Evolutionary conservation across 768 basidiomycete species (phyloP), one percentile per base, ranked within the genome.

Genomic region (Pulveroboletus sp.): DNA sequence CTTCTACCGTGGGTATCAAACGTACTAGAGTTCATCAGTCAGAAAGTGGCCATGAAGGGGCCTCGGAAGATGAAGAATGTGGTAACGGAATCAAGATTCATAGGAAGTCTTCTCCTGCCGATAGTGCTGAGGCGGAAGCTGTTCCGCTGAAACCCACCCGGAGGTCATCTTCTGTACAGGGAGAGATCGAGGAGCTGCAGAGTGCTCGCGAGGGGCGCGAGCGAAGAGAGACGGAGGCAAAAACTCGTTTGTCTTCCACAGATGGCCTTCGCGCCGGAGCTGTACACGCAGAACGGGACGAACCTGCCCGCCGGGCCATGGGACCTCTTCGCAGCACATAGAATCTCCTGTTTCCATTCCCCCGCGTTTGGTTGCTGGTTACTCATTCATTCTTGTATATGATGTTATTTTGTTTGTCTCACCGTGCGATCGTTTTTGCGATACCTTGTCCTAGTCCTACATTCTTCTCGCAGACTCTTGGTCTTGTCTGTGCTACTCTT

Each of bases 181-280:
- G 13, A 27, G 50, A 58, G 8, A 8, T 38, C 1, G 53, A 60
- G 10, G 50, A 47, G n/a, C 8, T 42, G 18, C 54, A 47, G 18
- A 43, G 13, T 32, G 56, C 47, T 42, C 64, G 68, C 8, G 57
- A 66, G 40, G 58, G 32, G 10, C 67, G 68, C 39, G 59, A 69
- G 28, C 51, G 55, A 37, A 59, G 47, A 50, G 66, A 68, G 39
- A 56, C 45, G 2, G 49, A 13, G 3, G 51, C 53, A 9, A 67
- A 67, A 37, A 15, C 27, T 5, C 64, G 62, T 9, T 39, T 68
- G 3, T 66, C 54, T 21, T 30, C 53, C 31, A 58, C 39, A 33
- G 59, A 68, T 21, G 68, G 68, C 15, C 58, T 68, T 1, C 68
- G 66, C 2, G 63, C 68, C 1, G 66, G 66, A 5, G 68, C 66